These are phyloP conservation scores for Syzygium oleosum DNA, from an alignment of 345 rosid genomes.

Conservation along the genomic window DNA sequence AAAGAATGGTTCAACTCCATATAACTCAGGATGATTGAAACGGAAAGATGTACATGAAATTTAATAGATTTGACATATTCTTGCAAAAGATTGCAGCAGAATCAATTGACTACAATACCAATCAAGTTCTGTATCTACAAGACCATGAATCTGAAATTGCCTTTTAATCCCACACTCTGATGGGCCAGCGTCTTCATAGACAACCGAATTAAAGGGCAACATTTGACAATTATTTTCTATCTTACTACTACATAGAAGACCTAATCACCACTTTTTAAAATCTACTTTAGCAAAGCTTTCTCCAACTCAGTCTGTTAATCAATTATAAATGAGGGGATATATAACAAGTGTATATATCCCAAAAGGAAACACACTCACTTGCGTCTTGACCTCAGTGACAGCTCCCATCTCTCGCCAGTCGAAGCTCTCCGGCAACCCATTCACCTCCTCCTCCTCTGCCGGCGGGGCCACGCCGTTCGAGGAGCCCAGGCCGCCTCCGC, in stretches of 20 bases:
- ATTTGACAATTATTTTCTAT: too few relatives aligned
- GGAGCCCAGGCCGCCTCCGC: background rate
- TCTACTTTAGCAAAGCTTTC: background rate
- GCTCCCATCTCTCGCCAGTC: conserved; percentile 93
- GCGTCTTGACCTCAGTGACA: conserved; percentile 78
- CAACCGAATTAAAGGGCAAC: too few relatives aligned
- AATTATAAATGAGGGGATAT: background rate
- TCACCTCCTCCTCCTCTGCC: conserved; percentile 16
- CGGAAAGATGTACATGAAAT: background rate
- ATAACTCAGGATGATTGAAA: too few relatives aligned
- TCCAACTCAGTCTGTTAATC: background rate
- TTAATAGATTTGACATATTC: background rate
- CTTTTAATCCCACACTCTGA: background rate
- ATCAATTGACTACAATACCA: background rate
- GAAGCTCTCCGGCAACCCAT: conserved; percentile 58
- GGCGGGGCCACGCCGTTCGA: background rate
- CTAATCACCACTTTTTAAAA: too few relatives aligned
- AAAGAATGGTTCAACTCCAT: too few relatives aligned
- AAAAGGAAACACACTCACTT: conserved; percentile 22
- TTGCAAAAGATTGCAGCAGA: background rate
- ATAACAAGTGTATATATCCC: background rate
- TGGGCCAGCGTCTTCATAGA: too few relatives aligned
- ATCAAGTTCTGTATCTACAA: background rate
- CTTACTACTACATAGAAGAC: too few relatives aligned
- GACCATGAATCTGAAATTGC: background rate